Evolutionary conservation across 176 grass and related monocot genomes (phyloP), one percentile per base, ranked within the genome.

Genomic region (Microstegium vimineum): DNA sequence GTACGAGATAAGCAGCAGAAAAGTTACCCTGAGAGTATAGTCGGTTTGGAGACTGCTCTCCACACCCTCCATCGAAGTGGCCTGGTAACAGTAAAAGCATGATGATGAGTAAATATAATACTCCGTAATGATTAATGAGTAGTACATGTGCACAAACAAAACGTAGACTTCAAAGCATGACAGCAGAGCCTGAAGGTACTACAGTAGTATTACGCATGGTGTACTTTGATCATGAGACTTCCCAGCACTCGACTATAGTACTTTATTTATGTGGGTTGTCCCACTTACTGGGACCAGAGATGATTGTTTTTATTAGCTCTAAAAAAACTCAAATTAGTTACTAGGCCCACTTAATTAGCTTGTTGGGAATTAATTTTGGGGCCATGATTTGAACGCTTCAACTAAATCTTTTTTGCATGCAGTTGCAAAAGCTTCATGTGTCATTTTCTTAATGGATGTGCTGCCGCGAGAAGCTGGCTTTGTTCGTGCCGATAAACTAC

Each of bases 21-120:
- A 40, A 2, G 10, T n/a, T 90, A 99, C 96, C 89, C 87, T 90
- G 47, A 99, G 93, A 15, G 96, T 99, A 77, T 99, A 99, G 31
- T 99, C 96, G 23, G 96, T 99, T 84, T 95, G 96, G 31, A 99
- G 96, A 28, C 93, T 99, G 91, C 91, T 99, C 74, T 87, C 47
- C 2, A 94, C 91, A 68, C 96, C 96, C 83, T 89, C 87, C 85
- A 99, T 93, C 0, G 96, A 93, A 61, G 96, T 99, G 32, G 96
- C 96, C 93, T 98, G 84, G 78, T 17, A 65, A 73, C 42, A 73
- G 65, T 22, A 36, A 56, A 66, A 56, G 20, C 12, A 38, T 7
- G 16, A 57, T 25, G 30, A 14, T n/a, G n/a, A n/a, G n/a, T n/a
- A n/a, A n/a, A n/a, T n/a, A n/a, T n/a, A n/a, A n/a, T n/a, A n/a